Evolutionary conservation across 176 grass and related monocot species (phyloP), one percentile per base, ranked within the genome.

Genomic region (Areca catechu): DNA sequence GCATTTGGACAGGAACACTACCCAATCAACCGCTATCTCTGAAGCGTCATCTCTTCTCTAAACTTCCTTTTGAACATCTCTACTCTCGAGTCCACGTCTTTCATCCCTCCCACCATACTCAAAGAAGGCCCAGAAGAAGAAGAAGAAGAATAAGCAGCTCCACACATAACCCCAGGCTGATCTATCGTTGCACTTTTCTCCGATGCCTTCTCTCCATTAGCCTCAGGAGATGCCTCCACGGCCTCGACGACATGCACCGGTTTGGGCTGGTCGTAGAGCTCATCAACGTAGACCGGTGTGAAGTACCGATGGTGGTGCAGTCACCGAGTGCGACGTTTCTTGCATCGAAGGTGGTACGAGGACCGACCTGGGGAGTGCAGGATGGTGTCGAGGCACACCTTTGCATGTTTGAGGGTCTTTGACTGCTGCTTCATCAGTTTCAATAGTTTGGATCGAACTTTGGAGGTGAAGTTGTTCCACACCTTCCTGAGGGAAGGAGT

Each of bases 51-150:
- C 70, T 94, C 84, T 73, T 94, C 84, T 75, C 63, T 88, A 71
- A 94, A 94, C 77, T 71, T 84, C 55, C 77, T 69, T 19, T 84
- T 91, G 58, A 91, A 91, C 55, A 91, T 68, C 75, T 91, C 88
- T 2, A 79, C 88, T 5, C 76, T 70, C 23, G 83, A 48, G 57
- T 91, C 88, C 66, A 94, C 89, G 52, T 81, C 89, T 5, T 75
- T 67, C 65, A 76, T 80, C 52, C 73, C 84, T 43, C n/a, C 71
- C 62, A 63, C 73, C 62, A 24, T 68, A 19, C 62, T 52, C 21
- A 25, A 37, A 37, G 34, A 37, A 37, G 34, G 1, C 7, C 7
- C 34, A 37, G 1, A 43, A 12, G 10, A 43, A 43, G 34, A 43
- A 7, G 34, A 12, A 43, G 34, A 10, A 43, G 34, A 7, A 34